Evolutionary conservation across 1,139 yeast genomes (phyloP).

Genomic region (Yamadazyma jaroonii): DNA sequence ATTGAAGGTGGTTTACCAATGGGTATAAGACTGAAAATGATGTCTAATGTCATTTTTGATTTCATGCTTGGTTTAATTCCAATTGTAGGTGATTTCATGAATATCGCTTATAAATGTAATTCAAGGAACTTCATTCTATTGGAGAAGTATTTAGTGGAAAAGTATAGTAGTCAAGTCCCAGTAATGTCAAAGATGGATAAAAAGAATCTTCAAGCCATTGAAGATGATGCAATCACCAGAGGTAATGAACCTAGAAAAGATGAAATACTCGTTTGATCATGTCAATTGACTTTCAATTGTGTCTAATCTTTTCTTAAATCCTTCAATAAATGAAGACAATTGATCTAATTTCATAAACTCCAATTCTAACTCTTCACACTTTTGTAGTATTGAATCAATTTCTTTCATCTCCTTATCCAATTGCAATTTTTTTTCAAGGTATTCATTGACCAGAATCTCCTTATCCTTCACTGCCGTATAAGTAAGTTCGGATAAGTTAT

Average conservation of each 20-base stretch:
- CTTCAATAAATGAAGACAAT: slow-evolving; percentile 46
- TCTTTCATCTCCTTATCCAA: slow-evolving; percentile 41
- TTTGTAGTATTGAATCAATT: slow-evolving; percentile 39
- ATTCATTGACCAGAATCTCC: slow-evolving; percentile 30
- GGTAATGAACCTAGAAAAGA: slow-evolving; percentile 4
- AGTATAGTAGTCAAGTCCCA: slow-evolving; percentile 20
- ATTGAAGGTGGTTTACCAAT: slow-evolving; percentile 68
- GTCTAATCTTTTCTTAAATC: slow-evolving; percentile 31
- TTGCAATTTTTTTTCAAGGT: slow-evolving; percentile 34
- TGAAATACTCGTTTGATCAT: slow-evolving; percentile 4
- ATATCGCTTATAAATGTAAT: slow-evolving; percentile 70
- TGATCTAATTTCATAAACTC: slow-evolving; percentile 72
- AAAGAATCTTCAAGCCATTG: slow-evolving; percentile 2
- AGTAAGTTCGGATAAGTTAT: slow-evolving; percentile 36
- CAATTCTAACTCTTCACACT: slow-evolving; percentile 56
- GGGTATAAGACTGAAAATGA: slow-evolving; percentile 48
- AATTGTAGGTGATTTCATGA: slow-evolving; percentile 65
- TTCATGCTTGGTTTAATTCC: slow-evolving; percentile 72
- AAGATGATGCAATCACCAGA: slow-evolving; percentile 1
- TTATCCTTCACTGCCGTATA: slow-evolving; percentile 27
- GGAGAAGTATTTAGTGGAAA: slow-evolving; percentile 54
- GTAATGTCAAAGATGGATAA: slow-evolving; percentile 3
- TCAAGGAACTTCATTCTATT: slow-evolving; percentile 67
- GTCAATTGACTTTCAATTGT: slow-evolving; percentile 19
- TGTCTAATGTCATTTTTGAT: slow-evolving; percentile 60